Base-by-base conservation (phyloP, 2,329 filamentous ascomycete species). In the Clonostachys chloroleuca region DNA sequence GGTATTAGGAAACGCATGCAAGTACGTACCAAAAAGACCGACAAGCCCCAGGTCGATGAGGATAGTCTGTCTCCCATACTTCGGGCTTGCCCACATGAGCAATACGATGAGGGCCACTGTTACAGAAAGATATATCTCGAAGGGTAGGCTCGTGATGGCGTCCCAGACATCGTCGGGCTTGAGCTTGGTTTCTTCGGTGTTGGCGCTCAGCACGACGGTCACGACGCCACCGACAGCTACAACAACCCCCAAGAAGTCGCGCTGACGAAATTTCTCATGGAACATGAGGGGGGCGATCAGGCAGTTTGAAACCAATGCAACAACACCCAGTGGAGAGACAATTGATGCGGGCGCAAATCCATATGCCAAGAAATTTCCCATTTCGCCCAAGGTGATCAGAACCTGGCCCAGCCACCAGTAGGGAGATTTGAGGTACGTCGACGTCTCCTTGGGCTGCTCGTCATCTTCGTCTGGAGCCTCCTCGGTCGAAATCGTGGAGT, bases 331-430 rank as follows among this genome's bases (percentile, higher is more conserved):
- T 0, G 94, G 94, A 34, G 92, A 96, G 40, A 99, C 94, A 58
- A 99, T 96, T 13, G 94, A 97, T 8, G 94, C 94, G 5, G 94
- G 94, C 33, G 94, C 94, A 64, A 99, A 99, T 20, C 94, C 94
- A 61, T 99, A 99, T 1, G 94, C 94, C 52, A 99, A 72, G 61
- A 99, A 99, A 65, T 99, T 99, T 45, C 94, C 94, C 61, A 88
- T 86, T 70, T 99, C 94, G 48, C 94, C 94, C 20, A 96, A 72
- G 1, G 86, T 90, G 81, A 99, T 99, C 50, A 99, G 76, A 14
- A 95, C 79, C 54, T 97, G 92, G 17, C 94, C 94, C 34, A 85
- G 70, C 94, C 94, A 99, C 94, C 94, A 99, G 62, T 94, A 96
- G 2, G 91, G 90, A 35, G 91, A 96, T 53, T 83, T 84, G 50